Evolutionary conservation across 139 green algal genomes (phyloP).

Genomic region (Chlamydomonas eustigma): DNA sequence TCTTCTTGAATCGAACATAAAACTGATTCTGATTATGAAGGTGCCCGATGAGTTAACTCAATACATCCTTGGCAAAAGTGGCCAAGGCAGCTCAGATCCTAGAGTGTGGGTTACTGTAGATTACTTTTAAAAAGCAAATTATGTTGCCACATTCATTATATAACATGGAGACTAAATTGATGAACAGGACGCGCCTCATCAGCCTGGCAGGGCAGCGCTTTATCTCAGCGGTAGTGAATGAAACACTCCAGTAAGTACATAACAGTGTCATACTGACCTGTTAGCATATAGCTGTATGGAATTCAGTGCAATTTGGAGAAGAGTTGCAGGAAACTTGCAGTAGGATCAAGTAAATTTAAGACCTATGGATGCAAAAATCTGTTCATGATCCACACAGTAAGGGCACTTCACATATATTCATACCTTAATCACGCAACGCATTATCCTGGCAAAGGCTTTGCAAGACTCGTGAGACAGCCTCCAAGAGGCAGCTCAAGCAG

Average conservation of each 20-base stretch:
- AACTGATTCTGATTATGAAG: slow-evolving; percentile 1
- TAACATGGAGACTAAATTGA: background rate
- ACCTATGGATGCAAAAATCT: no score
- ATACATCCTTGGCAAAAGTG: slow-evolving; percentile 23
- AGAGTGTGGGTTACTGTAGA: slow-evolving; percentile 21
- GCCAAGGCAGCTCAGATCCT: slow-evolving; percentile 21
- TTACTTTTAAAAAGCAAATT: no score
- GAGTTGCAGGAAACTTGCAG: no score
- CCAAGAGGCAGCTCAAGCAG: slow-evolving; percentile 18
- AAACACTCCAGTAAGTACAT: slow-evolving; percentile 29
- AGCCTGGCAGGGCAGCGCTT: slow-evolving; percentile 28
- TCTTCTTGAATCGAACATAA: background rate
- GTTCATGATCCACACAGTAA: no score
- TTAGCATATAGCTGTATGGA: no score
- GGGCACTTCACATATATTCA: no score
- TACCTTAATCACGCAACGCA: no score
- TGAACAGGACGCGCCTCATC: slow-evolving; percentile 15
- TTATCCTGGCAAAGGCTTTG: no score
- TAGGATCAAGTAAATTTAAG: no score
- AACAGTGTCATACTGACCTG: no score
- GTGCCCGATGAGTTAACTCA: slow-evolving; percentile 27
- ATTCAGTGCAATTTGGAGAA: no score
- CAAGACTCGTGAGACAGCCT: slow-evolving; percentile 13
- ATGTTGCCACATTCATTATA: no score
- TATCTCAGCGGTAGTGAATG: slow-evolving; percentile 19